Base-by-base conservation (phyloP, 2,329 filamentous ascomycete genomes). In the Exophiala viscosa region DNA sequence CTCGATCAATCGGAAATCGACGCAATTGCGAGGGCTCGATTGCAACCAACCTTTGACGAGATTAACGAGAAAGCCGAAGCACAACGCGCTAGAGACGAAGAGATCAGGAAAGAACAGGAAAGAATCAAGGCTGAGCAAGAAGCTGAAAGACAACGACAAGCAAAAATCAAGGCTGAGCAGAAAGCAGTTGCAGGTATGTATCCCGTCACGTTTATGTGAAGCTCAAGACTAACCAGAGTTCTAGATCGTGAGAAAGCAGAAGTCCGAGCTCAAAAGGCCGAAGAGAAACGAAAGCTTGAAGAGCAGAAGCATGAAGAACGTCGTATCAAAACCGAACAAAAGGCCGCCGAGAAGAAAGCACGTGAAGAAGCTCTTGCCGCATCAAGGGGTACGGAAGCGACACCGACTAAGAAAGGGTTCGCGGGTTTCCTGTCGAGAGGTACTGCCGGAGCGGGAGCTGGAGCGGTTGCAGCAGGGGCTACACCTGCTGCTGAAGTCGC, bases 11-110 rank as follows among this genome's bases (percentile, higher is more conserved):
- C 82, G 4, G 87, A 90, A 43, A 83, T 96, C 13, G 84, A 96
- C 58, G 83, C 82, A 5, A 87, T 96, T 60, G 91, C 91, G 2
- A 80, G 83, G 10, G 82, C 80, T 41, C 83, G 85, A 60, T 80
- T 96, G 13, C 88, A 92, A 67, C 91, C 91, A 3, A 83, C 93
- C 0, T 69, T 96, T 5, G 86, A 96, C 60, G 88, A 95, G 59
- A 93, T 96, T 57, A 84, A 85, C 48, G 84, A 88, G 46, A 88
- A 85, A 65, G 88, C 88, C 0, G 86, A 90, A 64, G 77, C 78
- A 56, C 85, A 90, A 66, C 77, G 82, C 35, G 87, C 86, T 44
- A 79, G 84, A 54, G 79, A 87, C 55, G 76, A 84, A 42, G 81
- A 84, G 59, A 69, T 81, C 9, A 78, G 80, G 38, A 67, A 83